Conservation (phyloP, 2,329 filamentous ascomycete species). For the Teratosphaeria nubilosa region DNA sequence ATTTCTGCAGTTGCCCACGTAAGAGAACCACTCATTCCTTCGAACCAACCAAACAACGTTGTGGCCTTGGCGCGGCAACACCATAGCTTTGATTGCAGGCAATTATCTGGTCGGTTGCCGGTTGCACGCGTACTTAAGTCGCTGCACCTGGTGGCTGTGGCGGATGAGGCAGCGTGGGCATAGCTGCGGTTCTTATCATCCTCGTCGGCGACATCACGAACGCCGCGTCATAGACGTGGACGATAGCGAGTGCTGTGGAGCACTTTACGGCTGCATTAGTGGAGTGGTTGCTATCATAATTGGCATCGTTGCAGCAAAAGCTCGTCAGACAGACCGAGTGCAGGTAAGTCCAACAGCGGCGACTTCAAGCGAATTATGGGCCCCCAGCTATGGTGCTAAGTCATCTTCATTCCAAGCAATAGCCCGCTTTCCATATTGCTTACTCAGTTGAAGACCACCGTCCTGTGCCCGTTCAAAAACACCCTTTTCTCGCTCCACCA, state of each 20-base stretch:
- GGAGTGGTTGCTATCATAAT: too few species aligned
- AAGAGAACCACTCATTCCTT: too few species aligned
- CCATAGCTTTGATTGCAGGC: neutral
- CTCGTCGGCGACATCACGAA: neutral
- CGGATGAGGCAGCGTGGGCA: neutral
- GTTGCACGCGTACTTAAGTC: neutral
- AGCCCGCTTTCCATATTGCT: neutral
- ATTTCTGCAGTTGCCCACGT: neutral
- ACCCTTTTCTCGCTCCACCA: slow-evolving; percentile 72
- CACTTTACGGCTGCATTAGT: too few species aligned
- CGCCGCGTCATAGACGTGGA: too few species aligned
- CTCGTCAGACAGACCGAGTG: too few species aligned
- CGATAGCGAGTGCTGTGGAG: too few species aligned
- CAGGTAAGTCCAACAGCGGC: too few species aligned
- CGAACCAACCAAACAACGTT: too few species aligned
- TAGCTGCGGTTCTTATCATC: neutral
- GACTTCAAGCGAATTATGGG: too few species aligned
- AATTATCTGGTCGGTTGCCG: neutral
- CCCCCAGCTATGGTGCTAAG: too few species aligned
- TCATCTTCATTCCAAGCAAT: too few species aligned
- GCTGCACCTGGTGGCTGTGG: neutral
- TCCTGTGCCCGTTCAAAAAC: slow-evolving; percentile 70
- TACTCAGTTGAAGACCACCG: slow-evolving; percentile 57
- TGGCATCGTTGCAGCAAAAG: too few species aligned
- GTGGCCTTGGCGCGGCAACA: neutral